phyloP scores from a whole-genome alignment of 306 rosid species.

The Quercus suber region DNA sequence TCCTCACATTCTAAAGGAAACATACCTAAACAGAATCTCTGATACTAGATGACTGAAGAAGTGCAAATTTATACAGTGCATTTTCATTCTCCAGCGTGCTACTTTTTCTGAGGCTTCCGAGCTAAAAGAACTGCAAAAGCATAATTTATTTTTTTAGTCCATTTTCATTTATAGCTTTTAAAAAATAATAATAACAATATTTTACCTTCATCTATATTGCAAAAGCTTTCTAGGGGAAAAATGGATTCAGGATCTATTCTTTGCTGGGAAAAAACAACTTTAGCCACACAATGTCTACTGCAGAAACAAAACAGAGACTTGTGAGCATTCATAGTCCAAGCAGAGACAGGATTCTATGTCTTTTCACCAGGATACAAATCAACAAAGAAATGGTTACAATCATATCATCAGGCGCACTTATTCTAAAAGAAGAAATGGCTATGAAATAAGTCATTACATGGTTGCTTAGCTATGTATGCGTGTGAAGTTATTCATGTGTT shows the following conservation, averaged over 20 bases:
- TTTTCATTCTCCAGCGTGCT: slow-evolving; percentile 16
- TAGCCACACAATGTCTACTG: slow-evolving; percentile 64
- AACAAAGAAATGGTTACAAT: not conserved
- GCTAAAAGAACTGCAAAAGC: slow-evolving; percentile 58
- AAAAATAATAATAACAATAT: not conserved
- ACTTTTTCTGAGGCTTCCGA: slow-evolving; percentile 37
- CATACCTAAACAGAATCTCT: slow-evolving; percentile 30
- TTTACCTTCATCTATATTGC: slow-evolving; percentile 68
- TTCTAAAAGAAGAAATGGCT: not conserved
- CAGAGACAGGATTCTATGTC: slow-evolving; percentile 3
- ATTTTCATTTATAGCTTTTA: not conserved
- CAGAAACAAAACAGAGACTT: slow-evolving; percentile 34
- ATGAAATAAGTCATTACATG: not conserved
- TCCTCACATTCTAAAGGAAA: slow-evolving; percentile 4
- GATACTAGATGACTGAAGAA: slow-evolving; percentile 16
- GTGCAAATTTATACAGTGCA: slow-evolving; percentile 17
- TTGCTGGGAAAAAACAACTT: slow-evolving; percentile 51
- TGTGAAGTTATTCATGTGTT: not conserved
- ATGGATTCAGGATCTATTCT: slow-evolving; percentile 43
- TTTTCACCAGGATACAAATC: not conserved
- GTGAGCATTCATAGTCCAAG: slow-evolving; percentile 13
- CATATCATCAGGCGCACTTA: not conserved
- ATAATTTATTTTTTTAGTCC: slow-evolving; percentile 16
- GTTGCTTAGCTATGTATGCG: not conserved
- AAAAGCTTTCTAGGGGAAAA: slow-evolving; percentile 62